Evolutionary conservation across 140 eudicot species (phyloP), one percentile per base, ranked within the genome.

Genomic region (Erigeron philadelphicus): DNA sequence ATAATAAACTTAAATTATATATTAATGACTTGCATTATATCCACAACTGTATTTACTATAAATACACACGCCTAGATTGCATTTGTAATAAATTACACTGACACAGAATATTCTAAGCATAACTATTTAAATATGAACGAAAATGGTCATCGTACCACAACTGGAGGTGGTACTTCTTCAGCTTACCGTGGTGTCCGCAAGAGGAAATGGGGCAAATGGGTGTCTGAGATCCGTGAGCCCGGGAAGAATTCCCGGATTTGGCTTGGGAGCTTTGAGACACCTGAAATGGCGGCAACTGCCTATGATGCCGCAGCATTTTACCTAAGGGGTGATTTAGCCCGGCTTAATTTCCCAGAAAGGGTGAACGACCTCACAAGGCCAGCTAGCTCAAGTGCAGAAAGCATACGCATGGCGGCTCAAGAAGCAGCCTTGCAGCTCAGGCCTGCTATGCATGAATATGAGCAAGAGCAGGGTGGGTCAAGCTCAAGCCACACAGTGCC

Each of bases 121-220:
- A 42, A 52, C 48, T 11, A 15, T 42, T 23, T 45, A 47, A n/a
- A 4, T 15, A 76, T 73, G 76, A 72, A 62, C 19, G 67, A 47
- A 31, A 45, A 25, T 64, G 60, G 53, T 63, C 42, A 68, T 48
- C 59, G 72, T 50, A 41, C 63, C 52, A 75, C 50, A 25, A 45
- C 44, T 46, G 56, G 75, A 16, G 88, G 88, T 42, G 88, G 95
- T 13, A 72, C 79, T 3, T 64, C 76, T 58, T 84, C 90, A 4
- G 73, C 25, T 6, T 90, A 90, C 74, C 57, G 86, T 3, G 95
- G 97, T 10, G 97, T 90, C 9, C 76, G 97, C 52, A 90, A 87
- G 76, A 44, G 97, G 63, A 86, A 83, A 81, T 90, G 95, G 95
- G 97, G 97, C 1, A 84, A 83, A 76, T 90, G 97, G 97, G 97